Base-by-base conservation (phyloP, 331 rosid species). In the Quercus lobata region DNA sequence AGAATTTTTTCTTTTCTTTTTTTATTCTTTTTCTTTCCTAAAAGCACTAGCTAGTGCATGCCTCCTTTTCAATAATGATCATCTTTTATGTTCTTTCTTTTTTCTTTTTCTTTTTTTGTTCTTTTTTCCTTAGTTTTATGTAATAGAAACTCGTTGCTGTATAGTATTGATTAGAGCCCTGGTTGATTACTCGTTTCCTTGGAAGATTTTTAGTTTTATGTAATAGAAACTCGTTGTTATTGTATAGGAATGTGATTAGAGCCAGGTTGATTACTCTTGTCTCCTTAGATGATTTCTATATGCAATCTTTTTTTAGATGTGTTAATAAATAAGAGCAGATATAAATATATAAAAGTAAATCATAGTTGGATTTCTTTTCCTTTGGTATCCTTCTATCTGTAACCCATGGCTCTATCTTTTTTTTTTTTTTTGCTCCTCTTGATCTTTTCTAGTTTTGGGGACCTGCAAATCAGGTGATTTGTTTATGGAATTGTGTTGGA, bases 21-120 rank as follows among this genome's bases (percentile, higher is more conserved):
- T 29, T 29, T 29, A 7, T 37, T 37, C 7, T 37, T 37, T 37
- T 37, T 37, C 0, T 2, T 7, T 0, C 8, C 35, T 25, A 57
- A 71, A 85, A 85, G 63, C 86, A 57, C 27, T 82, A 78, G 71
- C 30, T 5, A 25, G 10, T 37, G 46, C 11, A 37, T 30, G 5
- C 29, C 6, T 1, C 11, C 17, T 7, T 10, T 18, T 5, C 35
- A 37, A 7, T 30, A 49, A 49, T 5, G 9, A 69, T 71, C 3
- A 2, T 19, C 17, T 49, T 49, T 41, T 41, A 41, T 41, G 46
- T 41, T 37, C 46, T 8, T 37, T 37, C 46, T 37, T 41, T 41
- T 41, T 41, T 8, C 12, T 41, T 41, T 41, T 37, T 37, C 46
- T 8, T 41, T 25, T 3, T 27, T 16, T 69, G 11, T 69, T n/a